Evolutionary conservation across 352 stramenopile species (phyloP), one percentile per base, ranked within the genome.

Genomic region (Pythium pyrilobum): DNA sequence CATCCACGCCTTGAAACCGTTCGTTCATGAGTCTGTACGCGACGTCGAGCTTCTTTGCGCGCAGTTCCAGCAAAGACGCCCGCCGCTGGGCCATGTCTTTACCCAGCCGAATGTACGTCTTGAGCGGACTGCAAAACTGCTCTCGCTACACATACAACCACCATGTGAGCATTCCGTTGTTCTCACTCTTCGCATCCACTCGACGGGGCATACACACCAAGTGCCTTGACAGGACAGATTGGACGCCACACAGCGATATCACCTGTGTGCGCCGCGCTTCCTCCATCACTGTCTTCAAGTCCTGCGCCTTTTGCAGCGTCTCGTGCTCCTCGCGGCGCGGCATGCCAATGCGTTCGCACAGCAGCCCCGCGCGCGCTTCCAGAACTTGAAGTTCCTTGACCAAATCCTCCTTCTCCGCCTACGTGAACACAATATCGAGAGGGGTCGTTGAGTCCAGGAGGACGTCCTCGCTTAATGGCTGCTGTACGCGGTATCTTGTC

Each of bases 371-470:
- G 7, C 52, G 58, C 3, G 58, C 42, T 20, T 60, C 51, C 8
- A 66, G 38, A 15, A 66, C 23, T 5, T 46, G 50, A 25, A 66
- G 52, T 38, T 66, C 58, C 8, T 66, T 51, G 16, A 25, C 16
- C 4, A 66, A 45, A 15, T 41, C 10, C 23, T 66, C 44, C 34
- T 51, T 56, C 38, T 65, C 57, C 45, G 59, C 57, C 47, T 59
- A 39, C 28, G n/a, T n/a, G n/a, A n/a, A n/a, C n/a, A n/a, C n/a
- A n/a, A n/a, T n/a, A n/a, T n/a, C n/a, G n/a, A n/a, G n/a, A n/a
- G n/a, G n/a, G n/a, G n/a, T n/a, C n/a, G n/a, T n/a, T n/a, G n/a
- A n/a, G n/a, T n/a, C n/a, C n/a, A n/a, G n/a, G n/a, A n/a, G n/a
- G n/a, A n/a, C n/a, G n/a, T n/a, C n/a, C n/a, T n/a, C n/a, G n/a